These are phyloP conservation scores for Phanerochaete carnosa DNA, from an alignment of 768 basidiomycete species.

Conservation along the genomic window DNA sequence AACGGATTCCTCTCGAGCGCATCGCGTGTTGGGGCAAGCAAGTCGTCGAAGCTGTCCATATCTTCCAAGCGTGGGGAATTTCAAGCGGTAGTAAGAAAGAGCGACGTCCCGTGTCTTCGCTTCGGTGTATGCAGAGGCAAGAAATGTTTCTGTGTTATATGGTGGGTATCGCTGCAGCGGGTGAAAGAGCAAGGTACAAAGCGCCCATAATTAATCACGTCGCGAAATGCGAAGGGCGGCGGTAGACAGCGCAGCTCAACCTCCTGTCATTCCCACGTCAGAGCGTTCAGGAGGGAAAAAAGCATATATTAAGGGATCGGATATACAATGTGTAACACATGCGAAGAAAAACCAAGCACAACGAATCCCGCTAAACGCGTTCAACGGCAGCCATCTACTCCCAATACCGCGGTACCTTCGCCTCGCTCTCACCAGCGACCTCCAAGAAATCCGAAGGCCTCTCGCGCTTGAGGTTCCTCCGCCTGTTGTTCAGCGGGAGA, in stretches of 20 bases:
- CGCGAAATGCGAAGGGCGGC: too few species aligned
- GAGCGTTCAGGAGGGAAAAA: not conserved
- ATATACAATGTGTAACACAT: not conserved
- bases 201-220: not conserved
- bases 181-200: not conserved
- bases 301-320: not conserved
- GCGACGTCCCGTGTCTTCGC: not conserved
- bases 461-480: slow-evolving; percentile 75
- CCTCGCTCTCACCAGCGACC: slow-evolving; percentile 55
- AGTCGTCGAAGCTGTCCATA: slow-evolving; percentile 81
- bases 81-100: not conserved
- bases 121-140: not conserved
- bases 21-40: slow-evolving; percentile 53
- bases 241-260: too few species aligned
- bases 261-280: too few species aligned
- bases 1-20: slow-evolving; percentile 76
- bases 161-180: not conserved
- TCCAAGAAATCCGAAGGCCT: slow-evolving; percentile 84
- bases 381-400: slow-evolving; percentile 39
- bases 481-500: slow-evolving; percentile 75
- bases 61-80: not conserved
- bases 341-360: not conserved
- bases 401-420: slow-evolving; percentile 73
- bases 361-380: not conserved
- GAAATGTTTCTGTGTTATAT: too few species aligned